Base-by-base conservation (phyloP, 1,284 basidiomycete genomes). In the Hortiboletus rubellus region DNA sequence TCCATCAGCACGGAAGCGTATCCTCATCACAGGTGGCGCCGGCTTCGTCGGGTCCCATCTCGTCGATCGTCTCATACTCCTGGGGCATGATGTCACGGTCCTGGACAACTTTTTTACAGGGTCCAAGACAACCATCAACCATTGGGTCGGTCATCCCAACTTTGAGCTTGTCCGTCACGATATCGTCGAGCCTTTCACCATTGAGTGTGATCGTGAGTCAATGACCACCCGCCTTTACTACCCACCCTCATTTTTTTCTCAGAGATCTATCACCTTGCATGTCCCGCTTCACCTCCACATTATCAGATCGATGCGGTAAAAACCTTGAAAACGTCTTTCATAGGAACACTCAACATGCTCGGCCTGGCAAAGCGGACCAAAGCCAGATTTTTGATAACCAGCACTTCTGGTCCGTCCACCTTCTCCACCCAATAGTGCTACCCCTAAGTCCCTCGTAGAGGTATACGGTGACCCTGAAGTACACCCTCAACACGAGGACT, bases 91-190 rank as follows among this genome's bases (percentile, higher is more conserved):
- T 74, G 95, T 98, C 63, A 95, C 94, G 52, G 96, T 98, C 56
- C 77, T 98, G 54, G 96, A 98, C 79, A 98, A 98, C 79, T 98
- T 98, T 74, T 98, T 98, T 79, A 98, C 96, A 24, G 96, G 96
- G 22, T 92, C 91, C 53, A 96, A 96, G 75, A 95, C 92, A 36
- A 96, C 94, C 50, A 87, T 98, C 63, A 91, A 88, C 60, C 93
- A 96, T 72, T 95, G 92, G 92, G 83, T 95, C 61, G 96, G 96
- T 3, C 96, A 99, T 75, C 96, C 96, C 59, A 98, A 98, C 79
- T 99, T 99, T 67, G 96, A 98, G 76, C 81, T 98, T 76, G 92
- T 98, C 62, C 86, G 96, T 58, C 96, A 98, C 75, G 96, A 99
- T 74, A 92, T 99, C 22, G 90, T 96, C 50, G 91, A 97, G 71